A percentile compares a stretch with the other conserved stretches of the same genome.
Evolutionary conservation across 2,329 filamentous ascomycete genomes (phyloP).

Genomic region (Dactylonectria estremocensis): DNA sequence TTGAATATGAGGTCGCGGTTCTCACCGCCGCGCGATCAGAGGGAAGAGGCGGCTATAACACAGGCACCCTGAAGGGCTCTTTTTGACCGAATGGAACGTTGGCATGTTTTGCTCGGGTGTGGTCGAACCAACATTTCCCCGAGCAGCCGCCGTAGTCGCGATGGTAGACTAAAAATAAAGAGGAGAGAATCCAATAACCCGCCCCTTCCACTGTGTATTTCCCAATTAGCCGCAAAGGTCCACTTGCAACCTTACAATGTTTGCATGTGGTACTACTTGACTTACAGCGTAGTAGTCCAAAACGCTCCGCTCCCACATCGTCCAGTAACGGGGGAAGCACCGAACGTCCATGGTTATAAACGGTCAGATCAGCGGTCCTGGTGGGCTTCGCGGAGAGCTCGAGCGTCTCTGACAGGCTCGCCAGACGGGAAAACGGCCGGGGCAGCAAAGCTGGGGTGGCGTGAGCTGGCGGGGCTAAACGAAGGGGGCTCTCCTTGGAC

Average conservation of each 20-base stretch:
- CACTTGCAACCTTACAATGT: neutral
- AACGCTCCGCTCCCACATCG: neutral
- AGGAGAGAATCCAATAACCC: slow-evolving; percentile 10
- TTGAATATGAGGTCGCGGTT: slow-evolving; percentile 47
- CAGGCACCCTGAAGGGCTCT: slow-evolving; percentile 14
- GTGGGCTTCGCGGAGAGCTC: neutral
- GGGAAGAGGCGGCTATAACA: slow-evolving; percentile 18
- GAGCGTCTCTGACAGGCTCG: slow-evolving; percentile 5
- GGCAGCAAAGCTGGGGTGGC: neutral
- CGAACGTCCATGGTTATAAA: slow-evolving; percentile 10
- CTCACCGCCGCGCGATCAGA: slow-evolving; percentile 14
- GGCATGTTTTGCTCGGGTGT: neutral
- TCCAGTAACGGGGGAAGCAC: too few relatives aligned
- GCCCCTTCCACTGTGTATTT: neutral
- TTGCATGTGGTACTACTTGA: neutral
- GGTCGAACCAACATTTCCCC: slow-evolving; percentile 9
- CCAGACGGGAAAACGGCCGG: slow-evolving; percentile 4
- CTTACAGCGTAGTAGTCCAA: neutral
- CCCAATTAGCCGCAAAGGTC: neutral
- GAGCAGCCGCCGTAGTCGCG: slow-evolving; percentile 27
- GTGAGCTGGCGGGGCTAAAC: neutral
- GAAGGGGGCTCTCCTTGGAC: neutral
- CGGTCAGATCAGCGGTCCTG: neutral
- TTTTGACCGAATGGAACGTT: neutral
- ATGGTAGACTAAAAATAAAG: slow-evolving; percentile 21